These are phyloP conservation scores for Mortierella sp. DNA, from an alignment of 371 early-diverging fungal species.

Conservation along the genomic window DNA sequence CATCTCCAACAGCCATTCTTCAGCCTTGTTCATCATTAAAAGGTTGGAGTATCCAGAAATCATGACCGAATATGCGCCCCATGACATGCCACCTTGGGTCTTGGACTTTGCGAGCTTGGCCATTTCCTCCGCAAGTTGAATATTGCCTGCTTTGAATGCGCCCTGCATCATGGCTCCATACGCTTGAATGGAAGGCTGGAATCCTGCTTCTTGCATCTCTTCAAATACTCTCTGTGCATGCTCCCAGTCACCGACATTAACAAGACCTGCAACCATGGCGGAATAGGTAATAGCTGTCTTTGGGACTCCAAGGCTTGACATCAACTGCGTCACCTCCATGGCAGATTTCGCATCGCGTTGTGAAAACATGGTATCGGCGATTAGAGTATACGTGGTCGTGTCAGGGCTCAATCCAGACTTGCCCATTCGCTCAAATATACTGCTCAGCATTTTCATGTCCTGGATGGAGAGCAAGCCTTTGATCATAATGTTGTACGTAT, in stretches of 20 bases:
- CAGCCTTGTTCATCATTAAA: conserved; percentile 32
- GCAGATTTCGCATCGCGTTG: conserved; percentile 35
- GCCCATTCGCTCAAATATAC: conserved; percentile 23
- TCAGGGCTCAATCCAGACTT: conserved; percentile 13
- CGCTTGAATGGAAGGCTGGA: conserved; percentile 32
- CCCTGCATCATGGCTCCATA: conserved; percentile 55
- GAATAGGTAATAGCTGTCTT: conserved; percentile 40
- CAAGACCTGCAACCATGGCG: conserved; percentile 38
- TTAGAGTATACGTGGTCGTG: conserved; percentile 29
- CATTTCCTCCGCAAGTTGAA: conserved; percentile 41
- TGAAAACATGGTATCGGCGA: conserved; percentile 37
- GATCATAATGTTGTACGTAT: conserved; percentile 44
- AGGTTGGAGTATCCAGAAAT: conserved; percentile 40
- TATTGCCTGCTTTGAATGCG: conserved; percentile 23
- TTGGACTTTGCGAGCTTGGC: conserved; percentile 22
- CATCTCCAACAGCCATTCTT: conserved; percentile 28
- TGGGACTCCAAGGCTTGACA: conserved; percentile 17
- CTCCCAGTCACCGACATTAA: conserved; percentile 16
- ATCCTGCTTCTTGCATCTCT: conserved; percentile 32
- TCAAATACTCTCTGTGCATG: conserved; percentile 20
- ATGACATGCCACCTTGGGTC: conserved; percentile 29
- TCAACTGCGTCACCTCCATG: conserved; percentile 27
- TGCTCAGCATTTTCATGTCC: conserved; percentile 19
- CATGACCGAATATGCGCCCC: conserved; percentile 42
- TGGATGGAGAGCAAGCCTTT: conserved; percentile 40